phyloP scores from a whole-genome alignment of 2,329 filamentous ascomycete species.

The Aureobasidium sp. region DNA sequence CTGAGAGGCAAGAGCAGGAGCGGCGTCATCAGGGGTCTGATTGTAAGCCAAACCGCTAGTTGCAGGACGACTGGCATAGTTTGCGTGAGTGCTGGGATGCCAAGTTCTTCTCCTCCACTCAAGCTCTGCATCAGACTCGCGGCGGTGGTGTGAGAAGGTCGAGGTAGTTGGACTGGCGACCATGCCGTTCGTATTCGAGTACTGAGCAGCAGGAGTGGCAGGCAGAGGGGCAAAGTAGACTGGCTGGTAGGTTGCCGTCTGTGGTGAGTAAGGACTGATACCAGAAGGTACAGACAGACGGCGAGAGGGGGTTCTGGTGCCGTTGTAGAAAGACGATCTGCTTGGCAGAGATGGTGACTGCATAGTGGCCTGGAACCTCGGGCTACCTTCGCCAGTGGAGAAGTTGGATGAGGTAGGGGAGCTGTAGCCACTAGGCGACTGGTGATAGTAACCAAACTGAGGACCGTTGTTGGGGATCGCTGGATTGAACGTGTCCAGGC shows the following conservation, averaged over 20 bases:
- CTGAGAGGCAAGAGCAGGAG: slow-evolving; percentile 46
- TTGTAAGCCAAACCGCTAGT: slow-evolving; percentile 70
- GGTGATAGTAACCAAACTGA: slow-evolving; percentile 55
- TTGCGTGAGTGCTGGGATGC: slow-evolving; percentile 68
- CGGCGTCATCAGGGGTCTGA: slow-evolving; percentile 57
- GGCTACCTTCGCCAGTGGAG: slow-evolving; percentile 67
- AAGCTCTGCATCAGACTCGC: slow-evolving; percentile 63
- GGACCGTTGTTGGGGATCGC: slow-evolving; percentile 56
- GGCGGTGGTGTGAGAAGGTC: slow-evolving; percentile 52
- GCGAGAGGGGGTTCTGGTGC: slow-evolving; percentile 58
- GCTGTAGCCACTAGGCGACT: slow-evolving; percentile 64
- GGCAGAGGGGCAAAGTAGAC: slow-evolving; percentile 44
- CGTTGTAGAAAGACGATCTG: slow-evolving; percentile 66
- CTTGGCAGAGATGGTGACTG: slow-evolving; percentile 62
- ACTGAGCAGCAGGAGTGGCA: slow-evolving; percentile 44
- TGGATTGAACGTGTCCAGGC: slow-evolving; percentile 54
- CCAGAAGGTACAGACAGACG: slow-evolving; percentile 75
- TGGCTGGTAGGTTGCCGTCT: slow-evolving; percentile 36
- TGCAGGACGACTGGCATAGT: slow-evolving; percentile 50
- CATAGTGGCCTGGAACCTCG: slow-evolving; percentile 59
- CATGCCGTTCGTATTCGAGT: slow-evolving; percentile 49
- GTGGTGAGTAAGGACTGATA: slow-evolving; percentile 49
- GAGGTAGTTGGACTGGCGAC: slow-evolving; percentile 60
- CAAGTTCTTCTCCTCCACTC: slow-evolving; percentile 79
- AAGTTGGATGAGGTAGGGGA: slow-evolving; percentile 81